These are phyloP conservation scores for Lentinula aciculospora DNA, from an alignment of 768 basidiomycete species.

Conservation along the genomic window DNA sequence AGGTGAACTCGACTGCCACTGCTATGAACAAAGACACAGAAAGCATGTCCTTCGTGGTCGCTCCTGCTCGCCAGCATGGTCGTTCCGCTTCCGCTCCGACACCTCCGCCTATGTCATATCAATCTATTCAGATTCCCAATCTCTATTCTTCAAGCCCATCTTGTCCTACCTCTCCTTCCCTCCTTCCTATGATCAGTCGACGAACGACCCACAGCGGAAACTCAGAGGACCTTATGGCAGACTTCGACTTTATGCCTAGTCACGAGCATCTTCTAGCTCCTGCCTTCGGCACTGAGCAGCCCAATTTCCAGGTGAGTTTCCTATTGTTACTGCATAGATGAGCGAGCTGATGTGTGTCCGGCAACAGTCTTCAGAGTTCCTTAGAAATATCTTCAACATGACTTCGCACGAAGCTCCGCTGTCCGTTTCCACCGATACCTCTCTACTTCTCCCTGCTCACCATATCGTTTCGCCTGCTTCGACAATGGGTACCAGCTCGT, in stretches of 20 bases:
- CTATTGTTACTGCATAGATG: conserved; percentile 9
- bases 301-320: conserved; percentile 35
- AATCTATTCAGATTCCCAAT: conserved; percentile 65
- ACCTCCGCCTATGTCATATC: conserved; percentile 55
- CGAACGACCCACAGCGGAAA: conserved; percentile 50
- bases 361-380: conserved; percentile 42
- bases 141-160: conserved; percentile 46
- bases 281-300: conserved; percentile 35
- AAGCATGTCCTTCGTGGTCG: conserved; percentile 24
- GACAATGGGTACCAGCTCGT: conserved; percentile 38
- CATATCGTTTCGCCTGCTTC: conserved; percentile 48
- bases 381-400: conserved; percentile 40
- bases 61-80: conserved; percentile 33
- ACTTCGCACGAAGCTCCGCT: conserved; percentile 21
- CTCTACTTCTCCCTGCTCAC: conserved; percentile 33
- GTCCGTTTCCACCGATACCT: conserved; percentile 31
- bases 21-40: conserved; percentile 18
- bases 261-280: conserved; percentile 34
- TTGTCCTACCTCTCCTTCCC: conserved; percentile 55
- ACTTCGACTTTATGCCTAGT: conserved; percentile 51
- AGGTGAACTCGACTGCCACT: conserved; percentile 22
- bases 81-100: conserved; percentile 59
- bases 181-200: conserved; percentile 54
- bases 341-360: conserved; percentile 5
- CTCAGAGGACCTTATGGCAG: conserved; percentile 34